Base-by-base conservation (phyloP, 805 yeast genomes). In the Kodamaea kaohsiungensis region DNA sequence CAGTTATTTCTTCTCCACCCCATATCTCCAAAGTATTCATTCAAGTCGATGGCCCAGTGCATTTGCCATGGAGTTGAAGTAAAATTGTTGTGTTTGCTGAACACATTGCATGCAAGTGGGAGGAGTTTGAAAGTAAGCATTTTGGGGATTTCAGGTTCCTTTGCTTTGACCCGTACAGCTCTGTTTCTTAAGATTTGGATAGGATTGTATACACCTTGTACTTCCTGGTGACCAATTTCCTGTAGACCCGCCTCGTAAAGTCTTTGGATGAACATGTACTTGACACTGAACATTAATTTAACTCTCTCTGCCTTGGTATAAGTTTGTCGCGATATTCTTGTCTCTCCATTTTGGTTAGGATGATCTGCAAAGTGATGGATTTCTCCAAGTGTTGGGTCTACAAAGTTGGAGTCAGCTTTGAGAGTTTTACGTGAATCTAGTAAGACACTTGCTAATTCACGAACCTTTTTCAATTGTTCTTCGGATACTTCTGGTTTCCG, bases 161-260 rank as follows among this genome's bases (percentile, higher is more conserved):
- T 33, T 7, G 18, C 27, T 37, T 73, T 71, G 53, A 81, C 82
- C 51, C 89, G 68, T 2, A 86, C 65, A 59, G 76, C 77, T 54
- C 96, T 76, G 68, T 90, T 87, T 53, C 97, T 72, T 25, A 91
- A 83, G n/a, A 86, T 79, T 68, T 89, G 96, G 45, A 91, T 71
- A 2, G 97, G 97, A 64, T 91, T 91, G 72, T 86, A 91, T 2
- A 82, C 79, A 2, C 87, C 89, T 53, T 85, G 90, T 2, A 87
- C 80, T 1, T 81, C 82, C 1, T 76, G 78, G 57, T 80, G 78
- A 0, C 64, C 63, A 1, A 54, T 56, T 15, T 56, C 53, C 13
- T 63, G 65, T 15, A 22, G 43, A 1, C 49, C 43, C 1, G 49
- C 25, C 3, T 59, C 67, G 37, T 76, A 70, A 22, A 72, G 69